These are phyloP conservation scores for Aspergillus novofumigatus DNA, from an alignment of 2,329 filamentous ascomycete species.

Conservation along the genomic window DNA sequence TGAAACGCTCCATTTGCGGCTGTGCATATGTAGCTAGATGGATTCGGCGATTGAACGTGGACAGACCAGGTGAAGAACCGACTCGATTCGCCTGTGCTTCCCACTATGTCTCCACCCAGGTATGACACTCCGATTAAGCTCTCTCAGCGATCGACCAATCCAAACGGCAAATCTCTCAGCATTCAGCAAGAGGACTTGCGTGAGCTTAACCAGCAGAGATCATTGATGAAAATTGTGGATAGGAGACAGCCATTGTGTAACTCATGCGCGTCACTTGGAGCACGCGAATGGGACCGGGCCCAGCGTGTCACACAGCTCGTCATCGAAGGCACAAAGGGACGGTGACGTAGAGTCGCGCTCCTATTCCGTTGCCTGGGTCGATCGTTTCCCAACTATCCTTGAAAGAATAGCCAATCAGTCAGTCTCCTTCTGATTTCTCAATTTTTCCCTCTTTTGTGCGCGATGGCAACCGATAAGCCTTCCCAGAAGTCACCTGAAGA, in stretches of 20 bases:
- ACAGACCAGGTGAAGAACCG: not conserved
- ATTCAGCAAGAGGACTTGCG: not conserved
- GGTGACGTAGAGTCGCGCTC: not conserved
- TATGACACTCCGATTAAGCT: constrained; percentile 3
- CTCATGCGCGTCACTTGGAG: not conserved
- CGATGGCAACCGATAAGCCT: not conserved
- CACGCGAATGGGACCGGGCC: not conserved
- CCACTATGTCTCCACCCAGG: not conserved
- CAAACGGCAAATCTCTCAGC: not conserved
- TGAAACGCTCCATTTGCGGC: constrained; percentile 3
- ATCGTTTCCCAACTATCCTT: not conserved
- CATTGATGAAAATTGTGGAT: not conserved
- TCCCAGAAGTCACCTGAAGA: not conserved
- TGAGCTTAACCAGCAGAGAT: not conserved
- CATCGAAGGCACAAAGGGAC: not conserved
- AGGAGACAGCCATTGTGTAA: not conserved
- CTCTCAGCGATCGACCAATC: constrained; percentile 5
- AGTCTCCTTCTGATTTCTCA: not conserved
- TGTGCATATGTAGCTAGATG: constrained; percentile 7
- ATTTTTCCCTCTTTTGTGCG: too few species aligned
- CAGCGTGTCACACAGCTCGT: not conserved
- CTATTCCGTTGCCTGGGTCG: not conserved
- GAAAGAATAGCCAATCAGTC: not conserved
- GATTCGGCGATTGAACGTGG: not conserved
- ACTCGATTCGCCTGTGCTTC: constrained; percentile 1